phyloP scores from a whole-genome alignment of 179 eudicot species.

The Drosera spatulata region DNA sequence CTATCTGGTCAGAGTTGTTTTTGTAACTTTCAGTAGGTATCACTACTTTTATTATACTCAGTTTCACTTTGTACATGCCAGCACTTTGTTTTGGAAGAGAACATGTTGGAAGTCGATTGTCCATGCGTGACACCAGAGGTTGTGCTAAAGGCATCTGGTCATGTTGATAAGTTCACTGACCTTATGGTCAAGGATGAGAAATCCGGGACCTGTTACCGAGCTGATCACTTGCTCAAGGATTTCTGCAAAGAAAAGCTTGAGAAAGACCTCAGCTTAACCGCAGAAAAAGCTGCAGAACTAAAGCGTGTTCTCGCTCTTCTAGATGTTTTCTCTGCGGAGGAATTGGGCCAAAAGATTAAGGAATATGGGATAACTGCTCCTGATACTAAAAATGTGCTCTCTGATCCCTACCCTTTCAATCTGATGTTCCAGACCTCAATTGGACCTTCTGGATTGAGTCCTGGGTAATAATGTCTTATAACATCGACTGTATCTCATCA shows the following conservation, averaged over 20 bases:
- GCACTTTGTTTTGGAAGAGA: slow-evolving; percentile 88
- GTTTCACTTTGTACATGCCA: slow-evolving; percentile 10
- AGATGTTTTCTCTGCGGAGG: slow-evolving; percentile 71
- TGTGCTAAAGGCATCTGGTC: slow-evolving; percentile 91
- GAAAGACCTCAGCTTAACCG: slow-evolving; percentile 43
- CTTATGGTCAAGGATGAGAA: slow-evolving; percentile 94
- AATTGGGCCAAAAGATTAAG: slow-evolving; percentile 77
- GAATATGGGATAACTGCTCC: slow-evolving; percentile 79
- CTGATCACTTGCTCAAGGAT: slow-evolving; percentile 88
- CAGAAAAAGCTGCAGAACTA: slow-evolving; percentile 55
- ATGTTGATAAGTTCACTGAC: slow-evolving; percentile 91
- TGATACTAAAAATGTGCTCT: slow-evolving; percentile 83
- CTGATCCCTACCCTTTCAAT: slow-evolving; percentile 89
- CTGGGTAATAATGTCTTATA: slow-evolving; percentile 37
- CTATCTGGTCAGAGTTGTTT: background rate
- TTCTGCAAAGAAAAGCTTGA: slow-evolving; percentile 81
- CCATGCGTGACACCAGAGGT: slow-evolving; percentile 95
- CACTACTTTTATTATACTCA: slow-evolving; percentile 1
- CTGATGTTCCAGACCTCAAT: slow-evolving; percentile 94
- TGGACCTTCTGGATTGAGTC: slow-evolving; percentile 71
- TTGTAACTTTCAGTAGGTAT: background rate
- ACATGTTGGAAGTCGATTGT: slow-evolving; percentile 93
- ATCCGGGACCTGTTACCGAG: slow-evolving; percentile 76
- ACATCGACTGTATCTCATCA: background rate
- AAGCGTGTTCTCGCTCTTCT: slow-evolving; percentile 64